Evolutionary conservation across 257 asterid genomes (phyloP).

Genomic region (Parsonsia alboflavescens): DNA sequence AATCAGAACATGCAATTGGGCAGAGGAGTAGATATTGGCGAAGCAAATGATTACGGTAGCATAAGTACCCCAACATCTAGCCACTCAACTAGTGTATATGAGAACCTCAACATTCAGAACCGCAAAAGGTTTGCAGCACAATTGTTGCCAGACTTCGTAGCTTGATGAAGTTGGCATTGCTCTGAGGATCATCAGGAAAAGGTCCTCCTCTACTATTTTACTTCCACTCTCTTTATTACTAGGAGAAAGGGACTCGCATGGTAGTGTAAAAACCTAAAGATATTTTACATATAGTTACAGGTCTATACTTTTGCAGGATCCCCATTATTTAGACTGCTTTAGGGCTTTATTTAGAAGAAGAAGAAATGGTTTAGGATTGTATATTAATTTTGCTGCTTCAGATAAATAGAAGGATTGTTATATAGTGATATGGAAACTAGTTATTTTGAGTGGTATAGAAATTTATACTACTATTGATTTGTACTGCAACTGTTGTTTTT

Average conservation of each 20-base stretch:
- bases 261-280: slow-evolving; percentile 40
- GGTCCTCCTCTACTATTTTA: slow-evolving; percentile 31
- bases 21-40: slow-evolving; percentile 48
- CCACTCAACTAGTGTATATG: slow-evolving; percentile 53
- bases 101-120: slow-evolving; percentile 62
- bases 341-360: slow-evolving; percentile 36
- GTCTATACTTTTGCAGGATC: slow-evolving; percentile 51
- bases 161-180: slow-evolving; percentile 28
- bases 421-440: slow-evolving; percentile 36
- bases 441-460: slow-evolving; percentile 53
- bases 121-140: slow-evolving; percentile 80
- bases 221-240: slow-evolving; percentile 26
- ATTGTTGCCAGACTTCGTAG: slow-evolving; percentile 80
- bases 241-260: slow-evolving; percentile 32
- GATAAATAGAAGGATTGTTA: slow-evolving; percentile 62
- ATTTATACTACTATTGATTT: slow-evolving; percentile 19
- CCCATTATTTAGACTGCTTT: slow-evolving; percentile 42
- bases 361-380: slow-evolving; percentile 62
- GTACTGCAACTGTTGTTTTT: slow-evolving; percentile 1
- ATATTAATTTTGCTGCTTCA: slow-evolving; percentile 77
- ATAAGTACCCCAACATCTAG: slow-evolving; percentile 40
- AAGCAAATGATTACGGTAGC: slow-evolving; percentile 40
- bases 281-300: slow-evolving; percentile 35
- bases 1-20: slow-evolving; percentile 54
- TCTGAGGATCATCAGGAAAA: neutral